Base-by-base conservation (phyloP, 805 yeast genomes). In the Suhomyces xylopsoci region DNA sequence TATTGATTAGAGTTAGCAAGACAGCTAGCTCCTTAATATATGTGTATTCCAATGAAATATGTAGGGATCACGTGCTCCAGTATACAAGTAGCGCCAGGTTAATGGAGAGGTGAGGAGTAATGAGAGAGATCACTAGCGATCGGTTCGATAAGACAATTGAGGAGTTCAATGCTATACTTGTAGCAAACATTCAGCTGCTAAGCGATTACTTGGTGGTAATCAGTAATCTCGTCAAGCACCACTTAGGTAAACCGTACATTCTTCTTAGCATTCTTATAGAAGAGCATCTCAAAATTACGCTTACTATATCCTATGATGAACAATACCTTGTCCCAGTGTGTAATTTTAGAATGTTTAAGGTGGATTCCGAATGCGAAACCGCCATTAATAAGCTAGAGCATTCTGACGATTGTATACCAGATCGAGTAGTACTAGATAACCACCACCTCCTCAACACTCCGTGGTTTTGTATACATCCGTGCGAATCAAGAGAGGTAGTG, bases 291-390 rank as follows among this genome's bases (percentile, higher is more conserved):
- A 43, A 47, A 20, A 32, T 68, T 9, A 64, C 64, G 10, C 59
- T 71, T 40, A 66, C 71, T 1, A 50, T 72, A 1, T 57, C 64
- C 2, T 74, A 54, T 51, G 70, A 70, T 55, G 56, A 51, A 8
- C 61, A 68, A 46, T 73, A 69, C 53, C 47, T 38, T 20, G 69
- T 63, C 1, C 78, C 78, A 0, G 64, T 71, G 5, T 51, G 68
- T 19, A 58, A 64, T 46, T 70, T 66, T 53, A 58, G 67, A 26
- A 42, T 57, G 4, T 57, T 54, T 36, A 45, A 53, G 12, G 49
- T 51, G 8, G 19, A 25, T 12, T 49, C 30, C 30, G 30, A 42
- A 22, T 10, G 24, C 20, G 42, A 38, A 12, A 19, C 17, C 7
- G 42, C 42, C 42, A 38, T 38, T 24, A 38, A 38, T 12, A 10